phyloP scores from a whole-genome alignment of 148 eudicot genomes.

The Amaranthus palmeri region DNA sequence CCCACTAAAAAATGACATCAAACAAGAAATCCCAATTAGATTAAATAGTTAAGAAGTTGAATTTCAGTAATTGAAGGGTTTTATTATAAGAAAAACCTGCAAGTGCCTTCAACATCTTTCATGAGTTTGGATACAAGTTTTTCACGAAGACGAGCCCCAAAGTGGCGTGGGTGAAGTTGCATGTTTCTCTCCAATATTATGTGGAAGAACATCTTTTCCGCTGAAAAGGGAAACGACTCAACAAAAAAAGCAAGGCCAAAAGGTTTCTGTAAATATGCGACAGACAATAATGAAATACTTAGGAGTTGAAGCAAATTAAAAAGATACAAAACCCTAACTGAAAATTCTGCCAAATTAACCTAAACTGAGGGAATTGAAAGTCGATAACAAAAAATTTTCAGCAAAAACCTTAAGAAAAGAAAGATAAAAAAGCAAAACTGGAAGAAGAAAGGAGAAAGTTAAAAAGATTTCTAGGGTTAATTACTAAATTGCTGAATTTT shows the following conservation, averaged over 20 bases:
- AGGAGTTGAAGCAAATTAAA: background rate
- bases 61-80: background rate
- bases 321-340: background rate
- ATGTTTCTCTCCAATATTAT: conserved; percentile 82
- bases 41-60: background rate
- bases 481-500: no score
- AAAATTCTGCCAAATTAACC: no score
- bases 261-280: no score
- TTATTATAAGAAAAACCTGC: conserved; percentile 46
- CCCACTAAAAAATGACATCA: conserved; percentile 43
- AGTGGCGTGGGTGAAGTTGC: conserved; percentile 94
- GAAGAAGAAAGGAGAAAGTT: no score
- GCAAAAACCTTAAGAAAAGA: no score
- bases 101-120: conserved; percentile 95
- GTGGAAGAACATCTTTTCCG: conserved; percentile 70
- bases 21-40: conserved; percentile 18
- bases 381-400: no score
- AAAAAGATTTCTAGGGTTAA: no score
- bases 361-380: no score
- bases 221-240: background rate
- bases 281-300: no score
- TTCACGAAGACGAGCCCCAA: conserved; percentile 81
- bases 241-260: background rate
- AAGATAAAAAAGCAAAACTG: no score
- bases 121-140: conserved; percentile 84